Evolutionary conservation across 257 asterid genomes (phyloP).

Genomic region (Fraxinus cuspidata): DNA sequence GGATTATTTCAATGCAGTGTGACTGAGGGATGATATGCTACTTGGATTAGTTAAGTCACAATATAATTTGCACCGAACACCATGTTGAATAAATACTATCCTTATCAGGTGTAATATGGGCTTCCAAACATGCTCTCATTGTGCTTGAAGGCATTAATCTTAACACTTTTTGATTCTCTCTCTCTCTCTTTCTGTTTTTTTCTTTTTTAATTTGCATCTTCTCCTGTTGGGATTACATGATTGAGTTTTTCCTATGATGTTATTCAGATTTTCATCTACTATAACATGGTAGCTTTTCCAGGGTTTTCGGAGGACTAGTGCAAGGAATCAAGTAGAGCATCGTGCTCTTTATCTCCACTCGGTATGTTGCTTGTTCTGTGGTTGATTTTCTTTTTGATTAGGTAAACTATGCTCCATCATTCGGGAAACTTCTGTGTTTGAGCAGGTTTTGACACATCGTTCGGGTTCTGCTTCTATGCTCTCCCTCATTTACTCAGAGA

Average conservation of each 20-base stretch:
- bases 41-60: not conserved
- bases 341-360: slow-evolving; percentile 83
- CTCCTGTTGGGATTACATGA: not conserved
- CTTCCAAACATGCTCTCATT: not conserved
- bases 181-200: not conserved
- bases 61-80: not conserved
- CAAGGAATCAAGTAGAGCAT: slow-evolving; percentile 60
- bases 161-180: not conserved
- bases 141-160: slow-evolving; percentile 1
- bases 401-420: slow-evolving; percentile 10
- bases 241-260: slow-evolving; percentile 13
- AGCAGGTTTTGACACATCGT: slow-evolving; percentile 86
- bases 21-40: not conserved
- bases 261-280: slow-evolving; percentile 17
- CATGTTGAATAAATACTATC: not conserved
- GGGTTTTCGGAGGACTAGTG: slow-evolving; percentile 68
- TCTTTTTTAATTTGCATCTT: not conserved
- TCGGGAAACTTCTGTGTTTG: slow-evolving; percentile 19
- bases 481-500: slow-evolving; percentile 72
- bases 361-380: slow-evolving; percentile 39
- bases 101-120: not conserved
- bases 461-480: slow-evolving; percentile 78
- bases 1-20: not conserved
- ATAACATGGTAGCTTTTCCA: slow-evolving; percentile 36
- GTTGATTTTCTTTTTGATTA: slow-evolving; percentile 8